Evolutionary conservation across 768 basidiomycete genomes (phyloP).

Genomic region (Jaapia argillacea): DNA sequence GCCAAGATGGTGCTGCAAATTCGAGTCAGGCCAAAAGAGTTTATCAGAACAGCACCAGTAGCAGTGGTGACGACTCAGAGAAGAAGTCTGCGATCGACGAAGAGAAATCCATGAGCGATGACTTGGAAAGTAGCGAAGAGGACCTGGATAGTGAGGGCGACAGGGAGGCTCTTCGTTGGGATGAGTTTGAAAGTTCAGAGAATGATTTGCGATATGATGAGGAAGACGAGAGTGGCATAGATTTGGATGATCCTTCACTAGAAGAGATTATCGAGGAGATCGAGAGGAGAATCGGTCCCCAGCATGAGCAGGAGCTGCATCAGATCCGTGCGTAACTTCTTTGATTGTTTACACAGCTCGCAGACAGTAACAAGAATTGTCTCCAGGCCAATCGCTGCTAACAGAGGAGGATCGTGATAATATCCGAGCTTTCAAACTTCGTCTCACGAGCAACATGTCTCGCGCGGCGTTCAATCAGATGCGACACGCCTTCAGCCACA

Average conservation of each 20-base stretch:
- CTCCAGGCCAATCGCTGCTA: conserved; percentile 12
- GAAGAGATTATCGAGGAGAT: not conserved
- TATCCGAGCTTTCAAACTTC: conserved; percentile 18
- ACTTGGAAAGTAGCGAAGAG: too few species aligned
- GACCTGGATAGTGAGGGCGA: too few species aligned
- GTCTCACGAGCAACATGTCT: conserved; percentile 17
- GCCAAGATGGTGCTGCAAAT: too few species aligned
- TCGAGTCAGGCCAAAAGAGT: too few species aligned
- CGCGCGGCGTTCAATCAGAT: conserved; percentile 16
- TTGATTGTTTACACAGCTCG: not conserved
- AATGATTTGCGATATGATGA: not conserved
- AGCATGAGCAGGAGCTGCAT: not conserved
- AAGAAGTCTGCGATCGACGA: too few species aligned
- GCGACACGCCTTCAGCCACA: conserved; percentile 15
- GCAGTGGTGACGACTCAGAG: too few species aligned
- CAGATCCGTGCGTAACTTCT: not conserved
- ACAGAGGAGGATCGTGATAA: conserved; percentile 16
- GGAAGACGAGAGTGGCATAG: not conserved
- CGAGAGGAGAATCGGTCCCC: not conserved
- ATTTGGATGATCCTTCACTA: not conserved
- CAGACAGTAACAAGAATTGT: not conserved
- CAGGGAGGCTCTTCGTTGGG: too few species aligned
- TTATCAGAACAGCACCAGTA: too few species aligned
- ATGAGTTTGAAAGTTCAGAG: too few species aligned
- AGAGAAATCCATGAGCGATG: too few species aligned